A percentile compares a stretch with the other conserved stretches of the same genome.
Conservation (phyloP, 176 grass and related monocot genomes). For the Typha latifolia region DNA sequence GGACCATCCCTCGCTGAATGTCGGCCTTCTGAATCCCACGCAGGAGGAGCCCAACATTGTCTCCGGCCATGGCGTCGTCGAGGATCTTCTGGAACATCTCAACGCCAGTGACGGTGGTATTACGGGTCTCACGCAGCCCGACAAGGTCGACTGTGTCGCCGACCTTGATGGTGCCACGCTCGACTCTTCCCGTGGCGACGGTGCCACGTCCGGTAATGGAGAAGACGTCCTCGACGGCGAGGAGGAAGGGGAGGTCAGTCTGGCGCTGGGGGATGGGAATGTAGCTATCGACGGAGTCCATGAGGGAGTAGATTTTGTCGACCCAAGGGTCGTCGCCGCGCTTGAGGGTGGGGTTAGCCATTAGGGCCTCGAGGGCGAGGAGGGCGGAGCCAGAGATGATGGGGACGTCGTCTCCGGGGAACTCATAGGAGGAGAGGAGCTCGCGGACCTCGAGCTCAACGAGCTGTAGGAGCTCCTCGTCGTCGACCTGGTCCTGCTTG, state of each 20-base stretch:
- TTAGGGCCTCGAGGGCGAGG: constrained; percentile 79
- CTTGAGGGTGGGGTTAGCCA: constrained; percentile 62
- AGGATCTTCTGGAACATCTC: constrained; percentile 97
- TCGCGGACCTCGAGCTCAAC: constrained; percentile 94
- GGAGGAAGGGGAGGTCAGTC: constrained; percentile 79
- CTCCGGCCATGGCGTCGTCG: constrained; percentile 80
- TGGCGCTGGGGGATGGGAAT: constrained; percentile 80
- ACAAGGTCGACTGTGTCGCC: constrained; percentile 67
- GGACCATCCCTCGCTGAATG: constrained; percentile 83
- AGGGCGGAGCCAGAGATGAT: constrained; percentile 75
- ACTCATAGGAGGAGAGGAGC: constrained; percentile 68
- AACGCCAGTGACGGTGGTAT: constrained; percentile 63
- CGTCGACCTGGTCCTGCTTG: constrained; percentile 99
- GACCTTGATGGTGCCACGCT: constrained; percentile 76
- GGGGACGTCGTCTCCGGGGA: constrained; percentile 60
- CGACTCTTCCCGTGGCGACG: constrained; percentile 70
- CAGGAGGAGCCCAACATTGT: constrained; percentile 72
- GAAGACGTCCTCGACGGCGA: constrained; percentile 86
- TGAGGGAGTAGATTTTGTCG: constrained; percentile 51
- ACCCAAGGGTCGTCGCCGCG: constrained; percentile 80
- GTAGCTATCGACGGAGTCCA: constrained; percentile 49
- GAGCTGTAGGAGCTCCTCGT: constrained; percentile 92
- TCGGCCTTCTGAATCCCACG: constrained; percentile 72
- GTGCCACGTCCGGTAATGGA: constrained; percentile 92
- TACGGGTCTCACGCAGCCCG: constrained; percentile 67